These are phyloP conservation scores for Beauveria sp. DNA, from an alignment of 2,329 filamentous ascomycete species.

Conservation along the genomic window DNA sequence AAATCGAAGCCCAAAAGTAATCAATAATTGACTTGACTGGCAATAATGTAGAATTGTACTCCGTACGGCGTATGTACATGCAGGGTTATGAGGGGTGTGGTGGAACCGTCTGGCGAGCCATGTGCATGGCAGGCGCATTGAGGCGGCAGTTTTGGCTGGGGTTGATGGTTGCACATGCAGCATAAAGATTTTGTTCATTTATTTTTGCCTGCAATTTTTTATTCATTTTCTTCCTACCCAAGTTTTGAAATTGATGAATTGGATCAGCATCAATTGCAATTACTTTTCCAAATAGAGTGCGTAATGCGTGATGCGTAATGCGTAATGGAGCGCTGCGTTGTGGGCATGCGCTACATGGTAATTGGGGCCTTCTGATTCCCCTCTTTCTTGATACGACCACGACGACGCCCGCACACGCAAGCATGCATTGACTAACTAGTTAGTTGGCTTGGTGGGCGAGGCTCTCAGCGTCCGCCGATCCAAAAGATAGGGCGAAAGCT, in stretches of 20 bases:
- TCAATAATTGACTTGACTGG: not conserved
- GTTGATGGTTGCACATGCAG: not conserved
- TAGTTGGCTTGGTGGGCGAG: not conserved
- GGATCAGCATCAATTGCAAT: not conserved
- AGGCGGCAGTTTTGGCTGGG: not conserved
- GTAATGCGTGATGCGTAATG: not conserved
- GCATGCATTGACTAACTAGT: not conserved
- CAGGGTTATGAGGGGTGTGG: not conserved
- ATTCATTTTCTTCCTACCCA: not conserved
- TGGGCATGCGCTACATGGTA: not conserved
- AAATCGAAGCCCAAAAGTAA: not conserved
- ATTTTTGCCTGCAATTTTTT: not conserved
- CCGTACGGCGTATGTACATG: not conserved
- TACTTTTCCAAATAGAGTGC: not conserved
- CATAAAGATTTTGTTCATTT: not conserved
- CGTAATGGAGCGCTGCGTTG: not conserved
- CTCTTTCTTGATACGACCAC: conserved; percentile 1
- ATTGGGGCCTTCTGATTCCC: not conserved
- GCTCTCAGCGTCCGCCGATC: conserved; percentile 1
- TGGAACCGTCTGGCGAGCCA: not conserved
- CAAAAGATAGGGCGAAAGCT: conserved; percentile 3
- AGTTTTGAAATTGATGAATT: not conserved
- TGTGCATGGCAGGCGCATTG: not conserved
- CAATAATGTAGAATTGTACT: not conserved
- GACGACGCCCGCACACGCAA: not conserved